Conservation (phyloP, 129 eudicot genomes). For the Chrysanthemum lavandulifolium region DNA sequence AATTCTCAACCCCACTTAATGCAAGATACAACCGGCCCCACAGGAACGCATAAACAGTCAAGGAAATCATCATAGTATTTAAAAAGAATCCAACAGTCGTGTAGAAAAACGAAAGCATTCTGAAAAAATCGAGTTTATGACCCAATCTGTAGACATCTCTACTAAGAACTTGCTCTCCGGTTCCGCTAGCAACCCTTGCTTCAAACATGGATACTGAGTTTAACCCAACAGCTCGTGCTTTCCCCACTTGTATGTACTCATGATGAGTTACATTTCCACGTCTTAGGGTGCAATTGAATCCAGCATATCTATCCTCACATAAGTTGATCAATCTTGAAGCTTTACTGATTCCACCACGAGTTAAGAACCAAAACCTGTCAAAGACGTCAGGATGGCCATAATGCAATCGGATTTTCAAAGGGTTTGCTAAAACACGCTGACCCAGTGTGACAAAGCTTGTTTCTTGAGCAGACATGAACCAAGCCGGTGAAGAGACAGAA, state of each 20-base stretch:
- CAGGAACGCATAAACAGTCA: conserved; percentile 84
- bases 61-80: conserved; percentile 81
- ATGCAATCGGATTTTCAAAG: conserved; percentile 87
- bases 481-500: conserved; percentile 92
- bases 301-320: conserved; percentile 96
- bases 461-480: conserved; percentile 99
- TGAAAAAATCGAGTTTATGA: conserved; percentile 86
- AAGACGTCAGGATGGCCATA: conserved; percentile 97
- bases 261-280: conserved; percentile 96
- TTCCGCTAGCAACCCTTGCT: conserved; percentile 95
- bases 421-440: conserved; percentile 94
- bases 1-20: conserved; percentile 76
- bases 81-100: conserved; percentile 89
- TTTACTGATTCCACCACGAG: conserved; percentile 94
- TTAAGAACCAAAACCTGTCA: conserved; percentile 92
- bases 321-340: conserved; percentile 92
- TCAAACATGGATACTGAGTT: conserved; percentile 95
- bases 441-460: conserved; percentile 96
- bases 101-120: conserved; percentile 95
- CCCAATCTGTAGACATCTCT: conserved; percentile 94
- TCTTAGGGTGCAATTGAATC: conserved; percentile 90
- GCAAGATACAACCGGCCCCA: conserved; percentile 96
- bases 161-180: conserved; percentile 95
- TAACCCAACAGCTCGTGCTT: conserved; percentile 94
- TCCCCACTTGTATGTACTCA: conserved; percentile 92